Percentiles rank a stretch among this genome's conserved stretches.
Evolutionary conservation across 2,329 filamentous ascomycete species (phyloP).

Genomic region (Penicillium palitans): DNA sequence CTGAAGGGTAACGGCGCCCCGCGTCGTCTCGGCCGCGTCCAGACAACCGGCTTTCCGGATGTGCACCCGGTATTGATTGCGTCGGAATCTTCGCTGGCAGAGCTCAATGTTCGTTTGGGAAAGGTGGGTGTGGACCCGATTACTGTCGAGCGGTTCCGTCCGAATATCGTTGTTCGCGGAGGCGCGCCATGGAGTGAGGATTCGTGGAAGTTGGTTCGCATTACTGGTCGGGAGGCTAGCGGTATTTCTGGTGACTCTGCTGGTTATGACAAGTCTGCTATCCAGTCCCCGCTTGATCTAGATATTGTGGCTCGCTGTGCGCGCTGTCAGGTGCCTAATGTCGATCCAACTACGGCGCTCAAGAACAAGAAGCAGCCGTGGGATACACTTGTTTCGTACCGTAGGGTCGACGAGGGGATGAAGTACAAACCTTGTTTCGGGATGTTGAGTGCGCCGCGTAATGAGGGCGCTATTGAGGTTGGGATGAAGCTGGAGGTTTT

Average conservation of each 20-base stretch:
- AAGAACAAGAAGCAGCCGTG: slow-evolving; percentile 62
- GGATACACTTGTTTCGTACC: slow-evolving; percentile 62
- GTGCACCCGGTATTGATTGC: slow-evolving; percentile 59
- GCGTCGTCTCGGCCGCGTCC: slow-evolving; percentile 54
- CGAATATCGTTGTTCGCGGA: slow-evolving; percentile 63
- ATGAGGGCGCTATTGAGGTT: slow-evolving; percentile 56
- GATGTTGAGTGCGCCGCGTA: slow-evolving; percentile 62
- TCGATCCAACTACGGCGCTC: slow-evolving; percentile 61
- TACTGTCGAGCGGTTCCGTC: slow-evolving; percentile 62
- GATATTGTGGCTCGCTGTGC: slow-evolving; percentile 62
- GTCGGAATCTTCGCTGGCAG: slow-evolving; percentile 56
- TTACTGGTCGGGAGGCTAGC: slow-evolving; percentile 8
- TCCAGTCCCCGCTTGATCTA: slow-evolving; percentile 42
- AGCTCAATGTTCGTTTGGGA: slow-evolving; percentile 57
- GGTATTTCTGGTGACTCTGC: slow-evolving; percentile 6
- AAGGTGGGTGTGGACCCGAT: slow-evolving; percentile 48
- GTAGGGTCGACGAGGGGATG: slow-evolving; percentile 60
- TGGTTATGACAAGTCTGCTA: neutral
- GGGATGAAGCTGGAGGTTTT: slow-evolving; percentile 61
- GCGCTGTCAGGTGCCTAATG: slow-evolving; percentile 64
- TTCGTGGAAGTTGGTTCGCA: slow-evolving; percentile 59
- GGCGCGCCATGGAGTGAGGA: slow-evolving; percentile 62
- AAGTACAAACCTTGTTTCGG: slow-evolving; percentile 68
- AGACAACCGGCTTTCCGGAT: slow-evolving; percentile 61
- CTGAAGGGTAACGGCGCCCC: slow-evolving; percentile 58